Percentiles rank a stretch among this genome's conserved stretches.
phyloP scores from a whole-genome alignment of 2,329 filamentous ascomycete species.

The Fusarium tupiense region DNA sequence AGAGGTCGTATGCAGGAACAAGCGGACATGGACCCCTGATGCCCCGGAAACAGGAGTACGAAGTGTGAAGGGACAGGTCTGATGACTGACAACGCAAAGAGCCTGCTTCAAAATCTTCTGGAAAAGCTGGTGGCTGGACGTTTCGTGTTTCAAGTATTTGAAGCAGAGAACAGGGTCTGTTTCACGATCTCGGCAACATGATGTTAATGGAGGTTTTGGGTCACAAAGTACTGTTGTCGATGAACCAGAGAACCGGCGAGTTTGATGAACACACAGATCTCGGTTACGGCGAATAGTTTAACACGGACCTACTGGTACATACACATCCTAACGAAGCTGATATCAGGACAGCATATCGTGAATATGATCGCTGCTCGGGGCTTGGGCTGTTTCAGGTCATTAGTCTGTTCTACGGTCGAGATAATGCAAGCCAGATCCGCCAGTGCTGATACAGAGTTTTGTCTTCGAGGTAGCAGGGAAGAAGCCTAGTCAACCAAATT shows the following conservation, averaged over 20 bases:
- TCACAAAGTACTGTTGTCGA: background rate
- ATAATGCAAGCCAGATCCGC: slow-evolving; percentile 29
- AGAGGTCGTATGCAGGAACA: slow-evolving; percentile 33
- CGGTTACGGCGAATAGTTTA: slow-evolving; percentile 14
- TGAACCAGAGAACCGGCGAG: background rate
- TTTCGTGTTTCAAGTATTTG: slow-evolving; percentile 40
- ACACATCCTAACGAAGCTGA: slow-evolving; percentile 14
- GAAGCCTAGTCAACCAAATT: background rate
- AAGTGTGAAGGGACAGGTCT: slow-evolving; percentile 18
- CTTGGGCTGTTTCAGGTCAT: slow-evolving; percentile 35
- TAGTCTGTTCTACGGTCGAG: slow-evolving; percentile 25
- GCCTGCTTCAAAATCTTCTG: slow-evolving; percentile 41
- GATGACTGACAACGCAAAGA: slow-evolving; percentile 14
- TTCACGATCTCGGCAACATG: slow-evolving; percentile 34
- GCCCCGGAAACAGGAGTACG: slow-evolving; percentile 32
- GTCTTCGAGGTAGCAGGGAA: background rate
- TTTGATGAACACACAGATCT: slow-evolving; percentile 7
- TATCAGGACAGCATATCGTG: slow-evolving; percentile 11
- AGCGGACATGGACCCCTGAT: slow-evolving; percentile 30
- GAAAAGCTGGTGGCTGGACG: slow-evolving; percentile 35
- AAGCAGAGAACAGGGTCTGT: slow-evolving; percentile 28
- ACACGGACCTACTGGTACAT: slow-evolving; percentile 8
- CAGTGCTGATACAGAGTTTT: slow-evolving; percentile 12
- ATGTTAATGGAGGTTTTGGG: slow-evolving; percentile 12
- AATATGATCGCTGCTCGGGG: slow-evolving; percentile 25